phyloP scores from a whole-genome alignment of 148 eudicot genomes.

The Amaranthus hypochondriacus region DNA sequence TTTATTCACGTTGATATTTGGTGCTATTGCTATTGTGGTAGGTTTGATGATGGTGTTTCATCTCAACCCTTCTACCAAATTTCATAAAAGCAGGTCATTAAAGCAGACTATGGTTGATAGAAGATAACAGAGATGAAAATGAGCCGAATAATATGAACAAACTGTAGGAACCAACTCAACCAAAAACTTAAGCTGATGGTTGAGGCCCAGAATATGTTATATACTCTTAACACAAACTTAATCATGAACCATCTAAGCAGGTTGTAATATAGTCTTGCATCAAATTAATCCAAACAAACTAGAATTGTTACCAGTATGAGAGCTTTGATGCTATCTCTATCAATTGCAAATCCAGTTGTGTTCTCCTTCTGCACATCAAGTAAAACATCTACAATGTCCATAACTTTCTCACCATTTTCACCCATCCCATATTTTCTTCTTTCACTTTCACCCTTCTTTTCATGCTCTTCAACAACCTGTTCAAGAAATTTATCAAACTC shows the following conservation, averaged over 20 bases:
- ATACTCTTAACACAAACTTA: no score
- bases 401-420: conserved; percentile 14
- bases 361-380: conserved; percentile 39
- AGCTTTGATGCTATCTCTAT: conserved; percentile 44
- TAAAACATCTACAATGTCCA: conserved; percentile 56
- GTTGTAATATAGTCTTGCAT: background rate
- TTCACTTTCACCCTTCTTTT: background rate
- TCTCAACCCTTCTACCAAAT: no score
- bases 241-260: background rate
- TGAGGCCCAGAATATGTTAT: no score
- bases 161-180: no score
- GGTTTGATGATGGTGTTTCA: no score
- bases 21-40: no score
- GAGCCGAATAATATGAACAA: background rate
- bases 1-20: no score
- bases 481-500: conserved; percentile 50
- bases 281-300: background rate
- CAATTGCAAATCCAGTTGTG: conserved; percentile 20
- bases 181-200: no score
- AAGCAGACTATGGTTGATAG: no score
- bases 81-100: no score
- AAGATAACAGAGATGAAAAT: background rate
- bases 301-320: conserved; percentile 31
- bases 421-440: background rate
- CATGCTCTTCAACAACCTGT: conserved; percentile 33